Conservation (phyloP, 163 green algal species). For the Scenedesmus sp. region DNA sequence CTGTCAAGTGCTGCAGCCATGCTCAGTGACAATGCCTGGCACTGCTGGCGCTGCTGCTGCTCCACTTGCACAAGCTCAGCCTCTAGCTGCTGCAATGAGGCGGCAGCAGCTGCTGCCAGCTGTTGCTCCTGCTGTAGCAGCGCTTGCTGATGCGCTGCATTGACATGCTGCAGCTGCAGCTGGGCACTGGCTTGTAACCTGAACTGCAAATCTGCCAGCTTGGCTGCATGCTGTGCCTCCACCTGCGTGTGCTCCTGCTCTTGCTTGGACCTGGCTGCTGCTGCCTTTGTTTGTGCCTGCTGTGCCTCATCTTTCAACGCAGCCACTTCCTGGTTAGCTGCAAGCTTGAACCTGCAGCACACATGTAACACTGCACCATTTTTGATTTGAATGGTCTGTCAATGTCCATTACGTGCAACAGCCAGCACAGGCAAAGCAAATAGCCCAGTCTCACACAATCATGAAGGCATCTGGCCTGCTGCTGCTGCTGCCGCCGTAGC, state of each 20-base stretch:
- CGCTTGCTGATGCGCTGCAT: not conserved
- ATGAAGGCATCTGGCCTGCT: not conserved
- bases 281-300: not conserved
- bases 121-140: not conserved
- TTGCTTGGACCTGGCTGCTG: not conserved
- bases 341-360: not conserved
- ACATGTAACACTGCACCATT: not conserved
- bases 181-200: not conserved
- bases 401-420: not conserved
- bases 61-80: not conserved
- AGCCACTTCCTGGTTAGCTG: constrained; percentile 6
- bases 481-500: not conserved
- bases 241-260: not conserved
- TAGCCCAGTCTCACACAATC: not conserved
- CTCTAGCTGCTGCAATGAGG: not conserved
- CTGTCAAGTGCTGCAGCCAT: not conserved
- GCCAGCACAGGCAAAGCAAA: not conserved
- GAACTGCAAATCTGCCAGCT: not conserved
- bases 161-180: not conserved
- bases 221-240: not conserved
- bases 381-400: not conserved
- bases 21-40: not conserved
- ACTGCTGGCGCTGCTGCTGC: constrained; percentile 18
- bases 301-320: not conserved
- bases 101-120: not conserved